These are phyloP conservation scores for Coprinopsis sp. DNA, from an alignment of 768 basidiomycete genomes.

Conservation along the genomic window DNA sequence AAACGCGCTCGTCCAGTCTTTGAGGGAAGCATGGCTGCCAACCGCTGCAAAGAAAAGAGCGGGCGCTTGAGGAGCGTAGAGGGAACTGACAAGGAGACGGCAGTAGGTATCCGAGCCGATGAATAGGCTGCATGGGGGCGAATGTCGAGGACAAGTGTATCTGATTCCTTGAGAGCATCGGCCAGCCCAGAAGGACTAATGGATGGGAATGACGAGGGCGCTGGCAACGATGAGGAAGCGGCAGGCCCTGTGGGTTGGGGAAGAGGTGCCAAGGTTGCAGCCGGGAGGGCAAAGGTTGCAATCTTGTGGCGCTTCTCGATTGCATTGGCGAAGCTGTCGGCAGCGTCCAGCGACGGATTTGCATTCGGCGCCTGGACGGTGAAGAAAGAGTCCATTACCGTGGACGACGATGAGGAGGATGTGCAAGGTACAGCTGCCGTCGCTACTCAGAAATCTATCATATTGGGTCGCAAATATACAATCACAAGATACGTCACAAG, in stretches of 20 bases:
- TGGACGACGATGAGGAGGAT: conserved; percentile 11
- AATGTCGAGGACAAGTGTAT: conserved; percentile 78
- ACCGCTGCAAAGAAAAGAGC: conserved; percentile 71
- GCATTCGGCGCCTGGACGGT: conserved; percentile 20
- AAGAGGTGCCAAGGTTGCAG: conserved; percentile 5
- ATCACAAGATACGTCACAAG: conserved; percentile 23
- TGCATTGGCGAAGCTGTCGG: conserved; percentile 47
- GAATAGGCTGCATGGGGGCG: conserved; percentile 75
- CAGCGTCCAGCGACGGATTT: neutral
- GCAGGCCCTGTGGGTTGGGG: conserved; percentile 3
- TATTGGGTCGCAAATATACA: conserved; percentile 3
- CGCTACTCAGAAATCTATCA: neutral
- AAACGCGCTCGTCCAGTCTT: conserved; percentile 54
- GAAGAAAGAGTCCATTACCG: conserved; percentile 39
- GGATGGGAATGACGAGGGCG: conserved; percentile 18
- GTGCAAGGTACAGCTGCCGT: no score
- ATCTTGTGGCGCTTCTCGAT: conserved; percentile 14
- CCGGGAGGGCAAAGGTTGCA: conserved; percentile 7
- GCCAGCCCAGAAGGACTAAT: conserved; percentile 24
- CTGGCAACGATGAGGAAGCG: conserved; percentile 9
- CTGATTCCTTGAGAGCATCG: conserved; percentile 28
- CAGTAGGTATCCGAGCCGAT: conserved; percentile 57
- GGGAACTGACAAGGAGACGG: conserved; percentile 86
- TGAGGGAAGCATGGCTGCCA: conserved; percentile 78
- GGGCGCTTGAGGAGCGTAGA: conserved; percentile 93